Base-by-base conservation (phyloP, 768 basidiomycete genomes). In the Phlegmacium glaucopus region DNA sequence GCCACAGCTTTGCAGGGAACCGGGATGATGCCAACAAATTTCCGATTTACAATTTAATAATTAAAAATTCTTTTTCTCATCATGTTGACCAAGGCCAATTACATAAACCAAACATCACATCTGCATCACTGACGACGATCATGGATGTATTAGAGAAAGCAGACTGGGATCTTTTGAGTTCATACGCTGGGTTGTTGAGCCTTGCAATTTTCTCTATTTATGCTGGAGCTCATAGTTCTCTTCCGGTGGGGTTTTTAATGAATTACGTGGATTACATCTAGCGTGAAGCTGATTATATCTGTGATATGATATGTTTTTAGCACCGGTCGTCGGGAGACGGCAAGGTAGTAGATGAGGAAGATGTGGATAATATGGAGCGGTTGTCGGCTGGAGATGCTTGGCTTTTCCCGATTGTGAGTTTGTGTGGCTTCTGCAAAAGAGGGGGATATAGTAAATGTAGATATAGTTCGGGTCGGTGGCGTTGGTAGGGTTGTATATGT, bases 401-500 rank as follows among this genome's bases (percentile, higher is more conserved):
- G 79, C 56, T 87, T 18, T 87, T 90, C 54, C 88, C 88, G 16
- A 68, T 90, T 32, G 86, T 90, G 54, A 60, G 85, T n/a, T n/a
- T n/a, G n/a, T n/a, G n/a, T 71, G 13, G 16, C 37, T 28, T 39
- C 29, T 39, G 17, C 7, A 39, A 15, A 43, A 26, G 12, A 22
- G 15, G 46, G 36, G 29, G 15, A 11, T 41, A 27, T 18, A 27
- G 17, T 44, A 42, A 16, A 34, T 39, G 45, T n/a, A 13, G 25
- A 50, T 28, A 30, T 53, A 89, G 86, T 67, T 86, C 49, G 91
- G 88, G 4, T 90, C 89, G 1, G 72, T 71, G 6, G 76, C 76
- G 27, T 71, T 95, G 26, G 69, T 89, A 53, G 79, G 83, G 4
- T 62, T 93, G 51, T 94, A 87, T 57, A 51, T 77, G 45, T 63